Evolutionary conservation across 805 yeast species (phyloP), one percentile per base, ranked within the genome.

Genomic region (Yamadazyma paraphyllophila): DNA sequence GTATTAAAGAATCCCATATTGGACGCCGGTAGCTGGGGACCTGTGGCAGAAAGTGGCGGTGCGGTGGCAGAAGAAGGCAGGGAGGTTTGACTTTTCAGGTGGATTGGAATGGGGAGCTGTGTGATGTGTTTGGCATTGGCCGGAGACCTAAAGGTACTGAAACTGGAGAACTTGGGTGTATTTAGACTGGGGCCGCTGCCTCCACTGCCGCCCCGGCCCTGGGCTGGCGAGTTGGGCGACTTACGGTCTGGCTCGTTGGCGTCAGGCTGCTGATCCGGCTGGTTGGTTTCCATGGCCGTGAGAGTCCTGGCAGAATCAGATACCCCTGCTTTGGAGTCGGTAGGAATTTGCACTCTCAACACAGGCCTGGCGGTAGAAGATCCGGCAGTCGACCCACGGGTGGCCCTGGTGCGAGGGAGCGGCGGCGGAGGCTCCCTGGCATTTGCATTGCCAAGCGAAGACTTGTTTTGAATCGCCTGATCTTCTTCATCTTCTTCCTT

Each of bases 311-410:
- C 71, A 55, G 77, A 61, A 58, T 72, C 71, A 50, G 62, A 58
- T 39, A 49, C 56, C 10, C 44, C 27, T 17, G 62, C 56, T 44
- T 68, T 67, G 43, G 66, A 50, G 56, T 73, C 80, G 4, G 66
- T 67, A 1, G 89, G 89, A n/a, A 83, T 83, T 53, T 81, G 81
- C 9, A 83, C 83, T 45, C 87, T 63, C 37, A 83, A 63, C 1
- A 82, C 73, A 1, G 89, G 89, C 48, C 89, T 63, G 16, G 39
- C 32, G 4, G 40, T 17, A 37, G 40, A 20, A 12, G 40, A 37
- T 6, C 40, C 27, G 9, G 40, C 40, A 12, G 17, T 26, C 11
- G 31, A 24, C 14, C 32, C 32, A n/a, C 40, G 26, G 2, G 32
- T 16, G 11, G 20, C 17, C n/a, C n/a, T 14, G 8, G 26, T 26